These are phyloP conservation scores for Cyberlindnera sargentensis DNA, from an alignment of 805 yeast species.

Conservation along the genomic window DNA sequence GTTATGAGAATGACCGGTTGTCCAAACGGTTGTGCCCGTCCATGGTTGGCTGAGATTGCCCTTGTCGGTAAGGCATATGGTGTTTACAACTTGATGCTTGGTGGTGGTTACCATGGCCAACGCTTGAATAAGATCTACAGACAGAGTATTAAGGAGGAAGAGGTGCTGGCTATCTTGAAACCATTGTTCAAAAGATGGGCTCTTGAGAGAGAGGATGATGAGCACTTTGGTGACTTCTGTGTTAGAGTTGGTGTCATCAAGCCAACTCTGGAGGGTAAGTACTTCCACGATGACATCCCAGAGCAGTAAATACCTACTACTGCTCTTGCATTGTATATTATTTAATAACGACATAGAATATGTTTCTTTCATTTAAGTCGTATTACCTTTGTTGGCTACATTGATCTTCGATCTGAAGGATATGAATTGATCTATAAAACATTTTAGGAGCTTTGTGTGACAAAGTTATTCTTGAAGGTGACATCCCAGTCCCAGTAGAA, in stretches of 20 bases:
- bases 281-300: constrained; percentile 90
- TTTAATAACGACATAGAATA: no score
- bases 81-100: constrained; percentile 87
- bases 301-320: constrained; percentile 29
- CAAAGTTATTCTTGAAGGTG: constrained; percentile 15
- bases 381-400: no score
- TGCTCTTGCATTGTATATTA: no score
- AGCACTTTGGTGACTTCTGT: constrained; percentile 92
- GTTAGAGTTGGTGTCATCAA: constrained; percentile 82
- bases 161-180: constrained; percentile 65
- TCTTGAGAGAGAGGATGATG: constrained; percentile 81
- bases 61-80: constrained; percentile 93
- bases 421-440: no score
- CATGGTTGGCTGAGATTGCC: constrained; percentile 96
- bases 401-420: no score
- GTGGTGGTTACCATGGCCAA: constrained; percentile 94
- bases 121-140: constrained; percentile 85
- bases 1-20: constrained; percentile 99
- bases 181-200: constrained; percentile 95
- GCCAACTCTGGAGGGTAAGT: constrained; percentile 85
- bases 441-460: background rate
- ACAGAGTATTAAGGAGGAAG: constrained; percentile 85
- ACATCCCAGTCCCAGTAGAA: constrained; percentile 21
- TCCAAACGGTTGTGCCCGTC: constrained; percentile 98
- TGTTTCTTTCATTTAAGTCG: no score